These are phyloP conservation scores for Pestalotiopsis sp. DNA, from an alignment of 2,329 filamentous ascomycete genomes.

Conservation along the genomic window DNA sequence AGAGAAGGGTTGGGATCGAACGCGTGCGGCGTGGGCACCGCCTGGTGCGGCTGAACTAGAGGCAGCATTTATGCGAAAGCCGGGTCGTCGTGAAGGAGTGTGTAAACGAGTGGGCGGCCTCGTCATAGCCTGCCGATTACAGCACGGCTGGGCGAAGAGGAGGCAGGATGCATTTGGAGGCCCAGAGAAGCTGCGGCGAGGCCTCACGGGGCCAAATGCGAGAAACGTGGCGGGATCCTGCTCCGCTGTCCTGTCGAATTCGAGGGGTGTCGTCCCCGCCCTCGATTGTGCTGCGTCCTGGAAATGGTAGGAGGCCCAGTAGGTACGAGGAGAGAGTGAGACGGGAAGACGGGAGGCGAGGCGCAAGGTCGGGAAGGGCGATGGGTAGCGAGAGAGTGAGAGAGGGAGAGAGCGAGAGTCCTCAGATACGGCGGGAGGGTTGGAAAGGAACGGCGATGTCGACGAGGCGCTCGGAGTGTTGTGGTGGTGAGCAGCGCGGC, in stretches of 20 bases:
- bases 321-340: background rate
- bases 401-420: background rate
- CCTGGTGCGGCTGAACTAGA: constrained; percentile 53
- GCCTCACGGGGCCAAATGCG: background rate
- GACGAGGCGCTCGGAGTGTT: background rate
- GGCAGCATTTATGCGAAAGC: constrained; percentile 45
- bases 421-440: background rate
- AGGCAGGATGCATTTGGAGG: constrained; percentile 41
- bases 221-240: background rate
- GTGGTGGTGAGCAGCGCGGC: background rate
- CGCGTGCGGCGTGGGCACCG: constrained; percentile 47
- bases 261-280: constrained; percentile 15
- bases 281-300: background rate
- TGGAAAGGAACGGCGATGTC: background rate
- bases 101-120: constrained; percentile 22
- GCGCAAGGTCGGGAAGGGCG: no score
- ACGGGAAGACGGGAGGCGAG: no score
- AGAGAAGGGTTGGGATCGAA: constrained; percentile 31
- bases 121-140: constrained; percentile 47
- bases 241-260: background rate
- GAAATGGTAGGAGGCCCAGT: background rate
- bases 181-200: background rate
- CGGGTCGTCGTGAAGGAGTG: constrained; percentile 20
- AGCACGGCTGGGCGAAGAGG: constrained; percentile 40
- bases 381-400: background rate